Base-by-base conservation (phyloP, 495 filamentous ascomycete genomes). In the Penicillium fimorum region DNA sequence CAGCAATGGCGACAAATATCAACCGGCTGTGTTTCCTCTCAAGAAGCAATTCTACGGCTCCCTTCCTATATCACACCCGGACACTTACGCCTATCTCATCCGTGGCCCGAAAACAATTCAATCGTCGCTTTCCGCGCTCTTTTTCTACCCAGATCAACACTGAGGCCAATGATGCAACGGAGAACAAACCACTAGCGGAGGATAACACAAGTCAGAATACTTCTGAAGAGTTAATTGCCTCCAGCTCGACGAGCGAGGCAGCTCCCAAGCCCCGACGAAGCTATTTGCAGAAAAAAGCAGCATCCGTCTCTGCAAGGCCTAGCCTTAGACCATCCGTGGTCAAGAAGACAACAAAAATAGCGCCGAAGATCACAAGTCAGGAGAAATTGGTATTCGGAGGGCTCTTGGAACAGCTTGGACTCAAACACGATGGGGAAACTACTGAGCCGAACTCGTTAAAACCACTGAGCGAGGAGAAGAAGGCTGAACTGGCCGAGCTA, bases 31-130 rank as follows among this genome's bases (percentile, higher is more conserved):
- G 62, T 40, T 55, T 70, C 37, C 55, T 66, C 6, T 62, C 57
- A 18, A 68, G 61, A 38, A 38, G 35, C 35, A 38, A n/a, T 32
- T 71, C 67, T 11, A 50, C 82, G 6, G 64, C 81, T 12, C 83
- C 87, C 0, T 89, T 91, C 47, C 79, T 92, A 8, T 91, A 90
- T 66, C 83, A 87, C 51, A 90, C 87, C n/a, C 75, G 75, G 53
- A 87, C 86, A 0, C 73, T 89, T 68, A 68, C 47, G 43, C 56
- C 50, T 8, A 20, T 56, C 40, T 64, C 61, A 13, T 38, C 29
- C 15, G 45, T 56, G 9, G 22, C 56, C 41, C 59, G 45, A 12
- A 66, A 50, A 11, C 49, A 52, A 33, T 50, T 52, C 49, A 48
- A 49, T 55, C 55, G 20, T 9, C 27, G 50, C 52, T 47, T 40